phyloP scores from a whole-genome alignment of 164 flowering plant genomes.

The Cinnamomum chago region DNA sequence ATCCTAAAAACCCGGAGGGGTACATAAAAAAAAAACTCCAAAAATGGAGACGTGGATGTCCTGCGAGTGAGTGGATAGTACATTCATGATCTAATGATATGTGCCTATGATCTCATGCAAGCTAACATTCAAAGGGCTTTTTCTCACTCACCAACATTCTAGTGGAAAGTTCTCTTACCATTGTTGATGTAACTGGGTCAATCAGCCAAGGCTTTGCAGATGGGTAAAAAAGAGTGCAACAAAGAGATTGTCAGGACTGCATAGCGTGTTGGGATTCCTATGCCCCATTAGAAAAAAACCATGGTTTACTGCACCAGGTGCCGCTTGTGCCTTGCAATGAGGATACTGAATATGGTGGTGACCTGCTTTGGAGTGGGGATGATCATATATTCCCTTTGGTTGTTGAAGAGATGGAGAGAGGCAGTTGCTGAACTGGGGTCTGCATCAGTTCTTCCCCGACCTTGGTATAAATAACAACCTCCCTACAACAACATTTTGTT shows the following conservation, averaged over 20 bases:
- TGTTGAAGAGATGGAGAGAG: conserved; percentile 38
- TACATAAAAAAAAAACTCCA: too few relatives aligned
- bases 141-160: not conserved
- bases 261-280: not conserved
- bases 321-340: conserved; percentile 30
- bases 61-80: too few relatives aligned
- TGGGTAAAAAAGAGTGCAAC: not conserved
- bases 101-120: not conserved
- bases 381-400: conserved; percentile 56
- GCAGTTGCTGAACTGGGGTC: conserved; percentile 20
- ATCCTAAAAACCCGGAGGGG: too few relatives aligned
- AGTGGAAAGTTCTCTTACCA: not conserved
- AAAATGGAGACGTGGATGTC: too few relatives aligned
- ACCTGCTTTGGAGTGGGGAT: conserved; percentile 32
- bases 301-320: conserved; percentile 34
- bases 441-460: conserved; percentile 19
- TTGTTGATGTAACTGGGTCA: not conserved
- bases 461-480: conserved; percentile 30
- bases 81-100: too few relatives aligned
- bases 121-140: not conserved
- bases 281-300: not conserved
- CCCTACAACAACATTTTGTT: not conserved
- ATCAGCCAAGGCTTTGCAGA: not conserved
- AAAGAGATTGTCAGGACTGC: conserved; percentile 1
- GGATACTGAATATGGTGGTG: conserved; percentile 22